Evolutionary conservation across 176 grass and related monocot genomes (phyloP).

Genomic region (Guadua angustifolia): DNA sequence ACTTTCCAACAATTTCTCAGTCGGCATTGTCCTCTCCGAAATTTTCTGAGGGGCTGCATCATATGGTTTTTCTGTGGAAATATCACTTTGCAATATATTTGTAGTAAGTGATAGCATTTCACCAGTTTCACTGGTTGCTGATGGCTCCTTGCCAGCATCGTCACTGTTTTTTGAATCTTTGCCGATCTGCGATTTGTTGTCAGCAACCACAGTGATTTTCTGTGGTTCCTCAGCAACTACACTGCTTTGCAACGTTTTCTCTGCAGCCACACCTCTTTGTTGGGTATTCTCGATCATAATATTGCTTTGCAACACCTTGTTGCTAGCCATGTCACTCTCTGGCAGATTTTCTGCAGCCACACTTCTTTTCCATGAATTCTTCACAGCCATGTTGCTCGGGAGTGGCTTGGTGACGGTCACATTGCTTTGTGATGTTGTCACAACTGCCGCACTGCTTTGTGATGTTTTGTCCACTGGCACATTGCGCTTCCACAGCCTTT

Average conservation of each 20-base stretch:
- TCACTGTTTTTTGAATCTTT: constrained; percentile 16
- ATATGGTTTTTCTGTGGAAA: constrained; percentile 21
- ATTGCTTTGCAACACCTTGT: constrained; percentile 40
- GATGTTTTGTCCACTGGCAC: constrained; percentile 34
- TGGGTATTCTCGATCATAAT: constrained; percentile 9
- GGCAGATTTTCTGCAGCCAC: constrained; percentile 31
- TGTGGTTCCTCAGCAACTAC: constrained; percentile 28
- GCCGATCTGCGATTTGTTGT: constrained; percentile 14
- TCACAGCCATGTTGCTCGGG: constrained; percentile 19
- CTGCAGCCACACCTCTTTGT: background rate
- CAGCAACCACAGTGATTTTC: constrained; percentile 35
- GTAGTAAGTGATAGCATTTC: background rate
- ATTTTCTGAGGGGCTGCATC: constrained; percentile 20
- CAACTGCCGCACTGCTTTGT: constrained; percentile 25
- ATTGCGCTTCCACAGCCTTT: constrained; percentile 55
- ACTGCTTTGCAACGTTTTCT: constrained; percentile 26
- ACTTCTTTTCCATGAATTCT: constrained; percentile 54
- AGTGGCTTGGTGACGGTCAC: constrained; percentile 13
- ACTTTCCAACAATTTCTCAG: constrained; percentile 28
- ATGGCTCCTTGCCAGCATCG: background rate
- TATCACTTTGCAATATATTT: constrained; percentile 8
- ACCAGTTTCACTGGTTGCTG: background rate
- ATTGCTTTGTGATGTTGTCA: constrained; percentile 44
- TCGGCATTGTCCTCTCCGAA: background rate
- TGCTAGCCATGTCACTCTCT: constrained; percentile 27